Percentiles rank a stretch among this genome's conserved stretches.
Evolutionary conservation across 495 filamentous ascomycete genomes (phyloP).

Genomic region (Podospora sp.): DNA sequence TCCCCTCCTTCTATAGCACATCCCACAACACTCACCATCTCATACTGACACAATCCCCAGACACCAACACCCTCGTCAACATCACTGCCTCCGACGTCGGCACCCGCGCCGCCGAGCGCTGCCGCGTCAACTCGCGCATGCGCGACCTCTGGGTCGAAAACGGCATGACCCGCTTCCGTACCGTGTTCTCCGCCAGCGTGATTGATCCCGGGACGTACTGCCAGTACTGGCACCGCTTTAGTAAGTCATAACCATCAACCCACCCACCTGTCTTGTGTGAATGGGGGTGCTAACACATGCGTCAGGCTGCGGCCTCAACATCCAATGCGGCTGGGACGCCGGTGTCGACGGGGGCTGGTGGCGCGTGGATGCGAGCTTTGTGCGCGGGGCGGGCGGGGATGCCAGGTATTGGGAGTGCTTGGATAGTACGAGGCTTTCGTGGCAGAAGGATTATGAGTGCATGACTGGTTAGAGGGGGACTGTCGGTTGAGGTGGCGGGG

Average conservation of each 20-base stretch:
- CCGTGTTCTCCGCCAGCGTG: not conserved
- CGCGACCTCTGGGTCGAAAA: conserved; percentile 3
- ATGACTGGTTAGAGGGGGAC: conserved; percentile 1
- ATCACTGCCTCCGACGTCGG: not conserved
- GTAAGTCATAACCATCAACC: not conserved
- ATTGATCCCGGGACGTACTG: not conserved
- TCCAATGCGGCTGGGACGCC: not conserved
- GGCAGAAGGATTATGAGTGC: not conserved
- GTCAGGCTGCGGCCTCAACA: not conserved
- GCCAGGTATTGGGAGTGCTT: not conserved
- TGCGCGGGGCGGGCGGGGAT: not conserved
- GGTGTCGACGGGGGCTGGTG: not conserved
- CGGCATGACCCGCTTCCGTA: not conserved
- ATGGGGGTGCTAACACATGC: not conserved
- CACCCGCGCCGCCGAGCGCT: not conserved
- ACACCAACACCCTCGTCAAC: not conserved
- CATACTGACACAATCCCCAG: not conserved
- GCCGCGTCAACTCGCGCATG: not conserved
- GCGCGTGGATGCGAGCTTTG: not conserved
- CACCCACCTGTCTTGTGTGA: not conserved
- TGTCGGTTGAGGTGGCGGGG: too few species aligned
- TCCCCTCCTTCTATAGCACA: too few species aligned
- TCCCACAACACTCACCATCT: too few species aligned
- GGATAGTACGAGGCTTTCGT: not conserved
- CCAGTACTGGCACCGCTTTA: not conserved